Evolutionary conservation across 208 protist genomes (phyloP), one percentile per base, ranked within the genome.

Genomic region (Borovskyia barvae): DNA sequence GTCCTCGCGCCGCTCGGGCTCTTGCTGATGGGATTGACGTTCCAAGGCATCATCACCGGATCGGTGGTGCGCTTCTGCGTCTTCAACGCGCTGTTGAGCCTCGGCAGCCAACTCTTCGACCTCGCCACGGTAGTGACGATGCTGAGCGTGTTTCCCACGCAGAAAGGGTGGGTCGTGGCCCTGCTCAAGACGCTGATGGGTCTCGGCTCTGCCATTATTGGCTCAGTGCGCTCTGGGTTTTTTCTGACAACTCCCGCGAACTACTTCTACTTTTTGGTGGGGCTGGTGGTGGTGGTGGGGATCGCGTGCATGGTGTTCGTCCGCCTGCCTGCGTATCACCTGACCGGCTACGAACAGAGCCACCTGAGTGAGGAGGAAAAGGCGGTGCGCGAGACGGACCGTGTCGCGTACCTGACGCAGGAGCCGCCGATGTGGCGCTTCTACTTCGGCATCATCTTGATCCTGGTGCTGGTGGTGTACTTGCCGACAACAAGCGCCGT

Each of bases 111-210:
- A 37, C 70, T 81, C 35, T 82, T 87, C 48, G 84, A 91, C 33
- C 55, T 87, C 1, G 74, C 51, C 19, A 52, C 58, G 19, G 40
- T 76, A 8, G 65, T 86, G 61, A 82, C 78, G 29, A 39, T 83
- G 55, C 42, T 88, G n/a, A 77, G 52, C 36, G 52, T 72, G 49
- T 91, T 91, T 57, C 84, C 84, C 8, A 75, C 69, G 11, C 33
- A 62, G 11, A 37, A 53, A 7, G 84, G 80, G n/a, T 59, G 56
- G 49, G 84, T 86, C 9, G 50, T 82, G 1, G 84, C 78, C 14
- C 39, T 91, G 19, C 66, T 85, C 41, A 91, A 91, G 63, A 83
- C 77, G n/a, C 49, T 86, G 51, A 77, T 71, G 43, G 84, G 84
- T 8, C 75, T 91, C 17, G 84, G 80, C 35, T 75, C 66, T 15